A percentile compares a stretch with the other conserved stretches of the same genome.
Evolutionary conservation across 495 filamentous ascomycete species (phyloP).

Genomic region (Chaetomium fimeti): DNA sequence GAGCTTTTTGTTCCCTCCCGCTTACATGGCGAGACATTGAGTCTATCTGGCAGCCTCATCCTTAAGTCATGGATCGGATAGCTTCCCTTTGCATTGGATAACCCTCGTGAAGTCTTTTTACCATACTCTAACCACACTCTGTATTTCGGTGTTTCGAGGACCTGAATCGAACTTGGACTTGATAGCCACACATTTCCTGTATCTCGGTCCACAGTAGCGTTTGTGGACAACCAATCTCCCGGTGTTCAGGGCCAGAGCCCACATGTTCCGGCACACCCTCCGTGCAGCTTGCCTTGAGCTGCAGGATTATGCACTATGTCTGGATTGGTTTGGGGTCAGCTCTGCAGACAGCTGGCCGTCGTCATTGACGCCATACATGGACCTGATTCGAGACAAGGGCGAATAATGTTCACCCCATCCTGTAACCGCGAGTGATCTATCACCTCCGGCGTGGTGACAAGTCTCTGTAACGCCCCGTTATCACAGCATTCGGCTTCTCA

Average conservation of each 20-base stretch:
- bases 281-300: conserved; percentile 13
- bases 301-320: conserved; percentile 13
- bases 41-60: not conserved
- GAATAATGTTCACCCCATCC: conserved; percentile 4
- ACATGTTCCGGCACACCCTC: not conserved
- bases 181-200: not conserved
- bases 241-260: not conserved
- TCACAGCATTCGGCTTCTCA: conserved; percentile 15
- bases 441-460: conserved; percentile 8
- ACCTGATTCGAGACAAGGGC: not conserved
- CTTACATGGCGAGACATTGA: not conserved
- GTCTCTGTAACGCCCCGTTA: conserved; percentile 7
- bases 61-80: not conserved
- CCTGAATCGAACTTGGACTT: not conserved
- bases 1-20: not conserved
- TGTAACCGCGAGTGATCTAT: conserved; percentile 17
- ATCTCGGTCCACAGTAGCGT: conserved; percentile 2
- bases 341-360: conserved; percentile 15
- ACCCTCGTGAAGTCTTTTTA: no score
- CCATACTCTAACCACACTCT: not conserved
- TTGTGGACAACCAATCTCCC: conserved; percentile 1
- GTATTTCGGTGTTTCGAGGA: not conserved
- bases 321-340: not conserved
- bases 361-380: conserved; percentile 12
- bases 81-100: not conserved